A percentile compares a stretch with the other conserved stretches of the same genome.
phyloP scores from a whole-genome alignment of 2,329 filamentous ascomycete genomes.

The Talaromyces pinophilus region DNA sequence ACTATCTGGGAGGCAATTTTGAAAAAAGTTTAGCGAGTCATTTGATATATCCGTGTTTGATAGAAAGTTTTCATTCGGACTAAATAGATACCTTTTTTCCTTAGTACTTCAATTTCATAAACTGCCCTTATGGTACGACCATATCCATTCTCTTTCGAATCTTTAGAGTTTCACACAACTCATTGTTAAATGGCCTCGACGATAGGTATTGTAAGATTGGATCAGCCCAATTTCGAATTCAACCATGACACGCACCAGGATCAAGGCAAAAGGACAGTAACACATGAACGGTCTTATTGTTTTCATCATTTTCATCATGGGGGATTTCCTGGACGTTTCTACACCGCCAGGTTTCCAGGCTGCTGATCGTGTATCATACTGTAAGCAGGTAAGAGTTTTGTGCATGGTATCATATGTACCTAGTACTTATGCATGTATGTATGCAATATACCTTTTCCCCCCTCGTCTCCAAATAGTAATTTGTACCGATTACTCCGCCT shows the following conservation, averaged over 20 bases:
- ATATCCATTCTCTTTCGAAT: neutral
- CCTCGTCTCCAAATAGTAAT: neutral
- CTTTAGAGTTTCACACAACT: neutral
- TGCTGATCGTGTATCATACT: neutral
- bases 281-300: neutral
- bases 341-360: neutral
- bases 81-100: constrained; percentile 7
- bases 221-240: neutral
- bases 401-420: neutral
- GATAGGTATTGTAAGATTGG: neutral
- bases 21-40: constrained; percentile 21
- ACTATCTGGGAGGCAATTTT: constrained; percentile 19
- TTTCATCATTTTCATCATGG: neutral
- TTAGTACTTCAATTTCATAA: neutral
- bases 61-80: constrained; percentile 11
- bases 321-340: neutral
- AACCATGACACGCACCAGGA: neutral
- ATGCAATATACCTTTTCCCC: neutral
- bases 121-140: neutral
- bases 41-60: constrained; percentile 21
- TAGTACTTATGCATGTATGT: neutral
- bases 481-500: neutral
- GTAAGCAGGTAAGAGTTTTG: neutral
- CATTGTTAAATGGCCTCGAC: neutral
- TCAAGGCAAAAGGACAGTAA: neutral